A percentile compares a stretch with the other conserved stretches of the same genome.
Conservation (phyloP, 139 green algal genomes). For the Monoraphidium neglectum region DNA sequence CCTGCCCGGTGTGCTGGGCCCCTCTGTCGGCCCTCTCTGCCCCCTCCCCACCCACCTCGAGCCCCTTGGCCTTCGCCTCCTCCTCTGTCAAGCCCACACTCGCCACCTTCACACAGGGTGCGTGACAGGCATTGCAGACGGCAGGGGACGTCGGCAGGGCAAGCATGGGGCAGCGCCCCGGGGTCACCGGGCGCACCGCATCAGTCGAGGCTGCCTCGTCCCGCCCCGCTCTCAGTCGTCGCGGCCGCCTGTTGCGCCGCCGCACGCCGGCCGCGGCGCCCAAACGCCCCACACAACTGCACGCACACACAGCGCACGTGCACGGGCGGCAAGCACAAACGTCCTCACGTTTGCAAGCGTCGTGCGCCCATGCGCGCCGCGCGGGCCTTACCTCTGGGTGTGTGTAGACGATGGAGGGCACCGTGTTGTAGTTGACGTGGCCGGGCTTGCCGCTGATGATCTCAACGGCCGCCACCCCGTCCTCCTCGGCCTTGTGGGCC, state of each 20-base stretch:
- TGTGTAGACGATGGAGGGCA: slow-evolving; percentile 98
- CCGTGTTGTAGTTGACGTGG: slow-evolving; percentile 98
- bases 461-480: slow-evolving; percentile 96
- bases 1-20: no score
- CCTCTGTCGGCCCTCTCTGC: no score
- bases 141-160: no score
- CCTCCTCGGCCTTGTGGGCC: slow-evolving; percentile 99
- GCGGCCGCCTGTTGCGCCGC: no score
- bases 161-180: no score
- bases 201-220: slow-evolving; percentile 77
- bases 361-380: no score
- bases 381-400: slow-evolving; percentile 92
- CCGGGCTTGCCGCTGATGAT: slow-evolving; percentile 81
- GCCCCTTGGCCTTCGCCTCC: slow-evolving; percentile 65
- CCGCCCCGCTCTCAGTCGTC: slow-evolving; percentile 52
- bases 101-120: slow-evolving; percentile 48
- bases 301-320: slow-evolving; percentile 60
- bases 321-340: no score
- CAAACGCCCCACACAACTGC: no score
- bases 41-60: slow-evolving; percentile 2
- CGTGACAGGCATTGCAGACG: no score
- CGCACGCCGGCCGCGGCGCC: no score
- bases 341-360: no score
- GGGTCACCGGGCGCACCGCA: neutral
- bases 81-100: slow-evolving; percentile 76